phyloP scores from a whole-genome alignment of 805 yeast genomes.

The Yarrowia sp. region DNA sequence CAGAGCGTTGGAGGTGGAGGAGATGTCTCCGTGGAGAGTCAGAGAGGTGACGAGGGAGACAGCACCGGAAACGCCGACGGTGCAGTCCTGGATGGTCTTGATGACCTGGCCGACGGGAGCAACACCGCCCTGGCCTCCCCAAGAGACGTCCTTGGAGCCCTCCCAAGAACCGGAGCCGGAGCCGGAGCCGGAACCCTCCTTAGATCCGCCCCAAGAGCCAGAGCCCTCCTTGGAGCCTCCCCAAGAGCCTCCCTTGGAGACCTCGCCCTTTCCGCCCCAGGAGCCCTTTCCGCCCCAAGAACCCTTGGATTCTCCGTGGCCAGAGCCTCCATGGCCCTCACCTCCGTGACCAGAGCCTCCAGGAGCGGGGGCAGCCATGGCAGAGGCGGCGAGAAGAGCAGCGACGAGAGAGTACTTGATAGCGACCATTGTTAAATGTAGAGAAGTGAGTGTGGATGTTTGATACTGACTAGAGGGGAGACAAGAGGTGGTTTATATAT shows the following conservation, averaged over 20 bases:
- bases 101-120: neutral
- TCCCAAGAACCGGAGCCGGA: neutral
- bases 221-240: neutral
- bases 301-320: neutral
- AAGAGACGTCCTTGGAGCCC: neutral
- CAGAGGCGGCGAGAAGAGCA: slow-evolving; percentile 1
- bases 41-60: slow-evolving; percentile 10
- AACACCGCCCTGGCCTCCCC: neutral
- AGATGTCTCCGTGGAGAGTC: neutral
- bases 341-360: neutral
- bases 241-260: slow-evolving; percentile 5
- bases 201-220: neutral
- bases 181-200: neutral
- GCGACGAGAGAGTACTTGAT: slow-evolving; percentile 26
- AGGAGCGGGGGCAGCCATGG: slow-evolving; percentile 18
- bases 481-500: neutral
- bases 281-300: neutral
- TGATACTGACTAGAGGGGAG: neutral
- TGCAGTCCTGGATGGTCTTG: slow-evolving; percentile 23
- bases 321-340: neutral
- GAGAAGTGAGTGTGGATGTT: slow-evolving; percentile 12
- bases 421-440: slow-evolving; percentile 19
- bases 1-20: slow-evolving; percentile 1
- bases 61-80: slow-evolving; percentile 7
- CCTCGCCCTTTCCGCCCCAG: neutral